Conservation (phyloP, 768 basidiomycete genomes). For the Mycena amicta region DNA sequence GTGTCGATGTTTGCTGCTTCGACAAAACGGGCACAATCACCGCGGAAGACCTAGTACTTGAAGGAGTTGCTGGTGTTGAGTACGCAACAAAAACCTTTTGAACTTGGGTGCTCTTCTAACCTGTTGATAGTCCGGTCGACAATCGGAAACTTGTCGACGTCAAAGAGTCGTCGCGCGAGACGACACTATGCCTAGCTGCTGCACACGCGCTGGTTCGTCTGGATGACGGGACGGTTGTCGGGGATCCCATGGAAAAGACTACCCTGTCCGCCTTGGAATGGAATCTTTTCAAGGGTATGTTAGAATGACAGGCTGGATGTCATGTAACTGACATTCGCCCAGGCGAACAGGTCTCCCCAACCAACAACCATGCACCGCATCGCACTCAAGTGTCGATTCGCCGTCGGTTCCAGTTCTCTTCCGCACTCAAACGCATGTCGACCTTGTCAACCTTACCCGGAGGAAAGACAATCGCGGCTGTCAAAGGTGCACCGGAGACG, state of each 20-base stretch:
- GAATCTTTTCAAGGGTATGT: constrained; percentile 70
- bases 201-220: constrained; percentile 94
- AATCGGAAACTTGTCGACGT: constrained; percentile 74
- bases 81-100: constrained; percentile 56
- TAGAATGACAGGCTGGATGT: constrained; percentile 29
- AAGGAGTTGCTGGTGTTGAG: constrained; percentile 92
- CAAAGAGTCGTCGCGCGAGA: constrained; percentile 73
- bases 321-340: constrained; percentile 46
- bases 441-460: constrained; percentile 73
- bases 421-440: constrained; percentile 96
- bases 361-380: constrained; percentile 54
- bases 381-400: constrained; percentile 70
- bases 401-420: constrained; percentile 97
- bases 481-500: constrained; percentile 98
- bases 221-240: constrained; percentile 92
- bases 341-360: constrained; percentile 75
- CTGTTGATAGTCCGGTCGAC: constrained; percentile 56
- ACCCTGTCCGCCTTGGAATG: constrained; percentile 91
- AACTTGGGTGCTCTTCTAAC: no score
- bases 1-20: constrained; percentile 98
- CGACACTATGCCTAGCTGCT: constrained; percentile 85
- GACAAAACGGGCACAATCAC: constrained; percentile 99
- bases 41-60: constrained; percentile 90
- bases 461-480: constrained; percentile 65
- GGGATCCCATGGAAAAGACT: constrained; percentile 99